Evolutionary conservation across 176 grass and related monocot species (phyloP).

Genomic region (Avena atlantica): DNA sequence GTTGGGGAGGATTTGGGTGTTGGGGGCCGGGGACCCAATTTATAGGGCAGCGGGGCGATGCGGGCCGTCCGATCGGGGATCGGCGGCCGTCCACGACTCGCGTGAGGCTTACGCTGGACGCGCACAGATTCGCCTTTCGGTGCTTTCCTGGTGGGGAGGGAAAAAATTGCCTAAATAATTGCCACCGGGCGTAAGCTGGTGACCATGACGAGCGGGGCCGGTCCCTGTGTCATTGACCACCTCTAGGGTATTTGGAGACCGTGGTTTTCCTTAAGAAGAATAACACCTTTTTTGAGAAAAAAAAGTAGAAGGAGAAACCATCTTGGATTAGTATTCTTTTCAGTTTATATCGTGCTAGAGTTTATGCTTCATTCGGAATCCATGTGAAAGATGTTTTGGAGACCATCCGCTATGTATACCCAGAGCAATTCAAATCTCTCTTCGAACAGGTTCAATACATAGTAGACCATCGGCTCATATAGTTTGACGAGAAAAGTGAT

Average conservation of each 20-base stretch:
- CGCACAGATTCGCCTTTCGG: slow-evolving; percentile 48
- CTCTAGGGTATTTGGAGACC: not conserved
- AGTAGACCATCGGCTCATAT: too few species aligned
- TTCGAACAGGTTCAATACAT: too few species aligned
- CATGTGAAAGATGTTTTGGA: too few species aligned
- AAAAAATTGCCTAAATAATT: not conserved
- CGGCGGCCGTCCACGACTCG: slow-evolving; percentile 45
- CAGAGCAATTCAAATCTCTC: too few species aligned
- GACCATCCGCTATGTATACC: too few species aligned
- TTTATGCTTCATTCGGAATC: too few species aligned
- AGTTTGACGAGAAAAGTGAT: too few species aligned
- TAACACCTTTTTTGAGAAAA: too few species aligned
- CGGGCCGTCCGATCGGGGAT: slow-evolving; percentile 48
- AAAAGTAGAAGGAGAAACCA: too few species aligned
- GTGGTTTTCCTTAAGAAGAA: not conserved
- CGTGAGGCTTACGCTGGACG: slow-evolving; percentile 72
- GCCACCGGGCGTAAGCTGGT: too few species aligned
- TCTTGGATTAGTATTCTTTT: too few species aligned
- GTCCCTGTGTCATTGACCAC: not conserved
- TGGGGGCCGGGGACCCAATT: not conserved
- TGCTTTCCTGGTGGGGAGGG: slow-evolving; percentile 35
- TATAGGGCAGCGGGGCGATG: slow-evolving; percentile 19
- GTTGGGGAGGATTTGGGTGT: slow-evolving; percentile 38
- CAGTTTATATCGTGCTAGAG: too few species aligned
- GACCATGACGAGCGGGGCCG: not conserved